Percentiles rank a stretch among this genome's conserved stretches.
phyloP scores from a whole-genome alignment of 225 moss, liverwort and hornwort species.

The Bryoerythrophyllum caledonicum region DNA sequence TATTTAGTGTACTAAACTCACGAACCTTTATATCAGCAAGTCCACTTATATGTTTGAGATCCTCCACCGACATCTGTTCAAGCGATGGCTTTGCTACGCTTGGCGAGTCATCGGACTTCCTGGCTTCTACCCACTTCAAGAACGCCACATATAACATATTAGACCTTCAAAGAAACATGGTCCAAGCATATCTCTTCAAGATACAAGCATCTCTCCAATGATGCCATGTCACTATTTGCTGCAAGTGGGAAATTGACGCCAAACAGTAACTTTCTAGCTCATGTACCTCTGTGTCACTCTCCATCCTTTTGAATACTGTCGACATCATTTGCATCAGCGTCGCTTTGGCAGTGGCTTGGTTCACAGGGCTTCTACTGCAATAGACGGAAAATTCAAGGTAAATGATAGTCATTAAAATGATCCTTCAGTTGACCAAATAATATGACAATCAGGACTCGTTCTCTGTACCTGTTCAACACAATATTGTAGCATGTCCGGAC shows the following conservation, averaged over 20 bases:
- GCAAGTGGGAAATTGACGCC: neutral
- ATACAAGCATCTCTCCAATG: neutral
- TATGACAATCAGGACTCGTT: slow-evolving; percentile 7
- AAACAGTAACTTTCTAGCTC: slow-evolving; percentile 6
- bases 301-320: slow-evolving; percentile 85
- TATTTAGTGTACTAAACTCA: neutral
- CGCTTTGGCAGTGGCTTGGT: slow-evolving; percentile 88
- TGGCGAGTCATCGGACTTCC: slow-evolving; percentile 32
- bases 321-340: slow-evolving; percentile 93
- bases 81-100: slow-evolving; percentile 28
- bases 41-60: slow-evolving; percentile 78
- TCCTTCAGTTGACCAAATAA: neutral
- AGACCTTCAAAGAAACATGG: neutral
- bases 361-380: slow-evolving; percentile 75
- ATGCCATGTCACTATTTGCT: neutral
- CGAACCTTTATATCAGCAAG: slow-evolving; percentile 91
- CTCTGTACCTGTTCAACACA: slow-evolving; percentile 72
- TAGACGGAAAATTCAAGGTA: slow-evolving; percentile 4
- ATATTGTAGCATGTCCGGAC: slow-evolving; percentile 95
- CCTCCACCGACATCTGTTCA: slow-evolving; percentile 59
- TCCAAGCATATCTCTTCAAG: slow-evolving; percentile 7
- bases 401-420: neutral
- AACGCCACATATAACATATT: slow-evolving; percentile 13
- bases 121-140: slow-evolving; percentile 43
- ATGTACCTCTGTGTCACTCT: slow-evolving; percentile 68